Evolutionary conservation across 306 rosid genomes (phyloP).

Genomic region (Delonix regia): DNA sequence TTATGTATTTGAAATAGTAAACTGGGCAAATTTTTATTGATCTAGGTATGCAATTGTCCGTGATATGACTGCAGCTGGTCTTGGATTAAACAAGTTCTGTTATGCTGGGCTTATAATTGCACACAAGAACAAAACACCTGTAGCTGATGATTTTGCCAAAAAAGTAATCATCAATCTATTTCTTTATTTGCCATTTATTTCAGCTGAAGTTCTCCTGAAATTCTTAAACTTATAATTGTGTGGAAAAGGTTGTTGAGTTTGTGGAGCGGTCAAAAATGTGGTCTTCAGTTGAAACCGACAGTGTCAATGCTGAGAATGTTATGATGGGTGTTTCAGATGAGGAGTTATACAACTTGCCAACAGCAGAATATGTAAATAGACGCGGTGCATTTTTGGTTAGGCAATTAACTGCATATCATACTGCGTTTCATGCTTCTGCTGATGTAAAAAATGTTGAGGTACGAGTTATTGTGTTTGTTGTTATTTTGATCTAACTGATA

Average conservation of each 20-base stretch:
- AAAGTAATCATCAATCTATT: slow-evolving; percentile 54
- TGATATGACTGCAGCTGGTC: slow-evolving; percentile 98
- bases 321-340: slow-evolving; percentile 87
- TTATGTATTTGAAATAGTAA: background rate
- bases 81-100: slow-evolving; percentile 88
- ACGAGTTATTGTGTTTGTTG: slow-evolving; percentile 27
- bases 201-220: slow-evolving; percentile 29
- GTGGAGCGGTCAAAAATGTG: slow-evolving; percentile 85
- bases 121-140: slow-evolving; percentile 71
- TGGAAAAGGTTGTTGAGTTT: slow-evolving; percentile 80
- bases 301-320: slow-evolving; percentile 76
- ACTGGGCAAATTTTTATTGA: slow-evolving; percentile 27
- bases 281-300: slow-evolving; percentile 69
- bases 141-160: slow-evolving; percentile 75
- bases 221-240: slow-evolving; percentile 36
- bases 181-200: slow-evolving; percentile 29
- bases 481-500: slow-evolving; percentile 22
- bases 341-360: slow-evolving; percentile 90
- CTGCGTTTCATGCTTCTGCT: slow-evolving; percentile 84
- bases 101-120: slow-evolving; percentile 89
- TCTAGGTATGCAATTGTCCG: slow-evolving; percentile 90
- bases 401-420: slow-evolving; percentile 68
- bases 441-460: slow-evolving; percentile 81
- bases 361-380: slow-evolving; percentile 71
- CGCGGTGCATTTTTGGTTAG: slow-evolving; percentile 61